Conservation (phyloP, 2,329 filamentous ascomycete genomes). For the Aspergillus sp. region DNA sequence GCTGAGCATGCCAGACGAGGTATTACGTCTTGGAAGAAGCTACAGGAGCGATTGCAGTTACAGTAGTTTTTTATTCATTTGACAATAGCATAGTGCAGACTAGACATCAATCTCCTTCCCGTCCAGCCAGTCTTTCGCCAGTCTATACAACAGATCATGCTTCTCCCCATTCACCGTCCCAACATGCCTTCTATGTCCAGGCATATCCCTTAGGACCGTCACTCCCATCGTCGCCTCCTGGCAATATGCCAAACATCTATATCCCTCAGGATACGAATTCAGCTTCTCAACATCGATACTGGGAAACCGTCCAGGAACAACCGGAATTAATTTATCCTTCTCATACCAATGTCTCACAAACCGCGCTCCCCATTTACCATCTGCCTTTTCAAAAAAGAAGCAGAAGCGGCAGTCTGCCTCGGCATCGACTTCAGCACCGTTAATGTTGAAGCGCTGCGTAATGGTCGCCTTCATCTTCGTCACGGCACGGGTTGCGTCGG, state of each 20-base stretch:
- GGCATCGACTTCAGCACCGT: constrained; percentile 45
- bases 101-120: constrained; percentile 31
- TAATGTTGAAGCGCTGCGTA: constrained; percentile 48
- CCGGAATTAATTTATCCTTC: constrained; percentile 52
- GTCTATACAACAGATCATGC: constrained; percentile 48
- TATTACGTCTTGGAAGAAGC: no score
- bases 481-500: constrained; percentile 41
- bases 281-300: constrained; percentile 42
- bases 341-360: constrained; percentile 54
- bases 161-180: constrained; percentile 40
- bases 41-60: no score
- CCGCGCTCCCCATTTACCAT: constrained; percentile 44
- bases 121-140: constrained; percentile 47
- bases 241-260: constrained; percentile 45
- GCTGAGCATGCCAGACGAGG: no score
- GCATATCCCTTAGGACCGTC: constrained; percentile 46
- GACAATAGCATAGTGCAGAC: no score
- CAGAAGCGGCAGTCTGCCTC: constrained; percentile 50
- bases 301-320: constrained; percentile 46
- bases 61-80: no score
- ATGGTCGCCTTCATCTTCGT: constrained; percentile 55
- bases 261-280: constrained; percentile 44
- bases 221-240: constrained; percentile 50
- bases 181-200: constrained; percentile 42
- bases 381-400: constrained; percentile 46